Conservation (phyloP, 2,329 filamentous ascomycete species). For the Aureobasidium vineae region DNA sequence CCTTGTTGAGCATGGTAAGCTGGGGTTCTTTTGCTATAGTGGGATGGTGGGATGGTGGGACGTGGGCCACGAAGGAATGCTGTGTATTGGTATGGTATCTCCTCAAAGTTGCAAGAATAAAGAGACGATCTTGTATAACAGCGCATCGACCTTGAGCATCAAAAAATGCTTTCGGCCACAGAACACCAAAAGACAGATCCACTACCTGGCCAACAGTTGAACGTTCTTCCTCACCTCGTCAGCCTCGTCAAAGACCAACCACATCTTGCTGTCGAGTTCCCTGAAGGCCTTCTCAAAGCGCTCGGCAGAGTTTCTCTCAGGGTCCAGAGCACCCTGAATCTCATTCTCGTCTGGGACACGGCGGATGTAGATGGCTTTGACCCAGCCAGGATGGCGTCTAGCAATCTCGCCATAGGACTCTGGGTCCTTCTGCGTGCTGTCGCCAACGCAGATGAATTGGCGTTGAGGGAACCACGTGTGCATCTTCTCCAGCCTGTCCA, state of each 20-base stretch:
- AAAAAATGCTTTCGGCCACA: too few species aligned
- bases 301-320: slow-evolving; percentile 63
- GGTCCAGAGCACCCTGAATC: slow-evolving; percentile 69
- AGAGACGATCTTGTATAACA: too few species aligned
- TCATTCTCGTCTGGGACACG: slow-evolving; percentile 63
- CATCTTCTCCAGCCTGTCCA: slow-evolving; percentile 73
- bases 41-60: too few species aligned
- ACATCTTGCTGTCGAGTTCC: slow-evolving; percentile 65
- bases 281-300: slow-evolving; percentile 83
- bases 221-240: slow-evolving; percentile 56
- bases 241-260: slow-evolving; percentile 81
- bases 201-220: not conserved
- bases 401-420: slow-evolving; percentile 84
- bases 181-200: too few species aligned
- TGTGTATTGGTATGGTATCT: too few species aligned
- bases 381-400: slow-evolving; percentile 68
- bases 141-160: too few species aligned
- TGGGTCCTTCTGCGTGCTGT: slow-evolving; percentile 88
- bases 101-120: too few species aligned
- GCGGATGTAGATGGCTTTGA: slow-evolving; percentile 79
- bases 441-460: slow-evolving; percentile 80
- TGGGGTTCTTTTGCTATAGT: too few species aligned
- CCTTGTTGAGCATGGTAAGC: too few species aligned
- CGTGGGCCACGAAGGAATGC: too few species aligned
- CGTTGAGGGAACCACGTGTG: slow-evolving; percentile 73